These are phyloP conservation scores for Rhizopogon sp. DNA, from an alignment of 768 basidiomycete genomes.

Conservation along the genomic window DNA sequence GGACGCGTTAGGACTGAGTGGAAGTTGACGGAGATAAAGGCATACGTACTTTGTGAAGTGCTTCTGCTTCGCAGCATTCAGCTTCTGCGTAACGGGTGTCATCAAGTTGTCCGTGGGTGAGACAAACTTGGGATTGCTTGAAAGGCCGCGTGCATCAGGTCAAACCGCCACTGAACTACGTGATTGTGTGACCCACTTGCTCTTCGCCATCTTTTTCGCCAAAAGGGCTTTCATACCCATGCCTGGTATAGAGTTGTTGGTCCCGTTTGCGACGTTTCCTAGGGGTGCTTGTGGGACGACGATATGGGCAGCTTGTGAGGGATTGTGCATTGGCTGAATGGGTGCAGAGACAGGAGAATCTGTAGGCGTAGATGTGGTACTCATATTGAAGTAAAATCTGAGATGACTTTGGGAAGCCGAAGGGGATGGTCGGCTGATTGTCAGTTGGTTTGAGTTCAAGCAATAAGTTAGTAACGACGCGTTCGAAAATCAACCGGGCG, in stretches of 20 bases:
- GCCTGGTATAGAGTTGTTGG: conserved; percentile 48
- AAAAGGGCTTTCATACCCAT: conserved; percentile 90
- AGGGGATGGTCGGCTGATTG: neutral
- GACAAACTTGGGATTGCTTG: conserved; percentile 80
- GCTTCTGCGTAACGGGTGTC: conserved; percentile 90
- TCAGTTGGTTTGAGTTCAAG: neutral
- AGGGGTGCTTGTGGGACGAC: conserved; percentile 78
- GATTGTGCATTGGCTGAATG: conserved; percentile 84
- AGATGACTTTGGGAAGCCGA: neutral
- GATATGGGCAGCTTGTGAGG: conserved; percentile 72
- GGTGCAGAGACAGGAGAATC: conserved; percentile 59
- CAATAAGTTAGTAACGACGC: conserved; percentile 8
- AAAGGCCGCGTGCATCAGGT: conserved; percentile 7
- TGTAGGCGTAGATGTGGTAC: conserved; percentile 50
- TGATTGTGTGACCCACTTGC: conserved; percentile 50
- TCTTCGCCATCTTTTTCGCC: conserved; percentile 90
- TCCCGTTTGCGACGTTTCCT: conserved; percentile 55
- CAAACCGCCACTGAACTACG: neutral
- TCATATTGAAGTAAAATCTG: conserved; percentile 35
- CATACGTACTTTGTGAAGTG: conserved; percentile 80
- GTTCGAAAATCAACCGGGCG: conserved; percentile 23
- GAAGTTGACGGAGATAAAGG: neutral
- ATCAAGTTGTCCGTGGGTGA: conserved; percentile 96
- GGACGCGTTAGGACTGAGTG: conserved; percentile 1
- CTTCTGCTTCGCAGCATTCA: conserved; percentile 88